Evolutionary conservation across 495 filamentous ascomycete species (phyloP).

Genomic region (Xylaria venustula): DNA sequence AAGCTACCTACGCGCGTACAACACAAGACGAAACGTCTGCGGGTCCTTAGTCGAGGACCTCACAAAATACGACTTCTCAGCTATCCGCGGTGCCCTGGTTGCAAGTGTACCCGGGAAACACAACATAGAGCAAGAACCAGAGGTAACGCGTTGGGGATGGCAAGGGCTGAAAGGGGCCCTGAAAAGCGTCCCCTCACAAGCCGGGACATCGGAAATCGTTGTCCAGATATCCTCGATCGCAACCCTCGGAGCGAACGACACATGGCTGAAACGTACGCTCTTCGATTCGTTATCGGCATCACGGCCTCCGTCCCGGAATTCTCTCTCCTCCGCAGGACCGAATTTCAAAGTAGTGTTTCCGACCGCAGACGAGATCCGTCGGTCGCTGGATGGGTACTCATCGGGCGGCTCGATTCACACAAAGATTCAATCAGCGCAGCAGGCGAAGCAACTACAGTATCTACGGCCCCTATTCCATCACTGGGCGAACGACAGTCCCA

Average conservation of each 20-base stretch:
- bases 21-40: conserved; percentile 48
- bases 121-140: conserved; percentile 40
- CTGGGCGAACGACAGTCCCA: conserved; percentile 59
- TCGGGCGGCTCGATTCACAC: conserved; percentile 83
- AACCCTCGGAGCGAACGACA: conserved; percentile 68
- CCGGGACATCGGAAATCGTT: conserved; percentile 57
- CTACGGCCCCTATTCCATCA: conserved; percentile 67
- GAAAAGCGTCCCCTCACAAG: conserved; percentile 43
- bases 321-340: conserved; percentile 27
- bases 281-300: conserved; percentile 41
- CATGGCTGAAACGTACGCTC: conserved; percentile 70
- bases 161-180: conserved; percentile 62
- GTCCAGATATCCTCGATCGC: conserved; percentile 83
- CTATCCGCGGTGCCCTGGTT: conserved; percentile 69
- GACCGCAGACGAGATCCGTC: conserved; percentile 73
- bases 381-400: conserved; percentile 72
- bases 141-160: conserved; percentile 70
- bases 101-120: conserved; percentile 73
- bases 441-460: conserved; percentile 74
- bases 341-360: conserved; percentile 71
- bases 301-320: conserved; percentile 35
- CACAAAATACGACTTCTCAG: conserved; percentile 64
- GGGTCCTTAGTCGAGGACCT: conserved; percentile 56
- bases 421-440: conserved; percentile 64
- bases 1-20: conserved; percentile 70